Conservation (phyloP, 179 eudicot genomes). For the Gypsophila paniculata region DNA sequence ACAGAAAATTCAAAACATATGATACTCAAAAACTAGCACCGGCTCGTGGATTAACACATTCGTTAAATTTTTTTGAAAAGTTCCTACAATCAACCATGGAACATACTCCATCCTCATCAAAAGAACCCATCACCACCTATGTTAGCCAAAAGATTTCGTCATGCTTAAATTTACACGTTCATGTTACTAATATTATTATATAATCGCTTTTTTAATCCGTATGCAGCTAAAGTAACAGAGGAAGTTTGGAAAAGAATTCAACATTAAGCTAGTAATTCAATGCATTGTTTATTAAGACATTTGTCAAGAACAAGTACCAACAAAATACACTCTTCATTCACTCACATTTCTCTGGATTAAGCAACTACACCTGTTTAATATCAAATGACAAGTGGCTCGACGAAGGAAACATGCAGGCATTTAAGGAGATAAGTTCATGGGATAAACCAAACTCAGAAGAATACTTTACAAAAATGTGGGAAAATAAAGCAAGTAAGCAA, state of each 20-base stretch:
- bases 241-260: background rate
- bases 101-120: background rate
- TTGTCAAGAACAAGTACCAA: constrained; percentile 3
- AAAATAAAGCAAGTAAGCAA: background rate
- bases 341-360: background rate
- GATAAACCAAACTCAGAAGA: background rate
- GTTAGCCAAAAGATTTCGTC: background rate
- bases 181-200: background rate
- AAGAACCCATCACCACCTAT: background rate
- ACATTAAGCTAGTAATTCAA: background rate
- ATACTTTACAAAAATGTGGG: background rate
- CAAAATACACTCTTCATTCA: background rate
- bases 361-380: background rate
- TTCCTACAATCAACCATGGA: background rate
- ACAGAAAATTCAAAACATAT: background rate
- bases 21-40: background rate
- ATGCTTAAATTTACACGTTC: background rate
- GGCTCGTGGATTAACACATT: background rate
- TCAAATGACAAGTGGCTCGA: constrained; percentile 2
- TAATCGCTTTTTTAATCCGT: background rate
- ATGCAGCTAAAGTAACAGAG: background rate
- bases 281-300: too few species aligned
- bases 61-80: background rate
- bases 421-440: background rate
- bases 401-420: constrained; percentile 10